Conservation (phyloP, 2,329 filamentous ascomycete species). For the Monilinia polystroma region DNA sequence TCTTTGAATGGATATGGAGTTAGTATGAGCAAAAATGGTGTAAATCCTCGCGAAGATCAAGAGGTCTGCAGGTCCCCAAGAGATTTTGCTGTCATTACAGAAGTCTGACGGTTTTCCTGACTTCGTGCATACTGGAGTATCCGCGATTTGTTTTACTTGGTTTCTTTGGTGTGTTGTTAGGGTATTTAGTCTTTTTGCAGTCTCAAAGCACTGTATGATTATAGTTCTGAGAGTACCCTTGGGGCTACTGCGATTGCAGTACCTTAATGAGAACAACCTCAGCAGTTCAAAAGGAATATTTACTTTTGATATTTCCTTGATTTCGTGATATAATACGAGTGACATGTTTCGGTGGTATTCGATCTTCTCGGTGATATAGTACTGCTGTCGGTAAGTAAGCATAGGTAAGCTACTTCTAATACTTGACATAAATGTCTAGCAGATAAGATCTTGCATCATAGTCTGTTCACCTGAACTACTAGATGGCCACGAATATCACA, state of each 20-base stretch:
- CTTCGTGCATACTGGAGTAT: background rate
- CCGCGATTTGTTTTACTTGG: background rate
- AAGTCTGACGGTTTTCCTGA: background rate
- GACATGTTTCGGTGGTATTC: background rate
- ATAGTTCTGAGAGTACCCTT: background rate
- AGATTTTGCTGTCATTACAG: background rate
- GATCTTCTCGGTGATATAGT: background rate
- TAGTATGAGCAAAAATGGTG: background rate
- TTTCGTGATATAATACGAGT: background rate
- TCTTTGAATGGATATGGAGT: background rate
- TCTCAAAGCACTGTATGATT: constrained; percentile 3
- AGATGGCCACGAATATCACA: no score
- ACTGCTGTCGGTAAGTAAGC: no score
- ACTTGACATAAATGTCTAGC: no score
- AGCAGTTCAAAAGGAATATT: background rate
- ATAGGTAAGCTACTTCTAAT: no score
- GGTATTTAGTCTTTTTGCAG: background rate
- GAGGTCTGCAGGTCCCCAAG: background rate
- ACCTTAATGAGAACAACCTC: background rate
- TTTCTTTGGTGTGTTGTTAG: background rate
- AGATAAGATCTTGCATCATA: no score
- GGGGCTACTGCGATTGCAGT: background rate
- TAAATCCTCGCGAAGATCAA: background rate
- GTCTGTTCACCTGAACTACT: no score
- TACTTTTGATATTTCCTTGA: background rate